Percentiles rank a stretch among this genome's conserved stretches.
phyloP scores from a whole-genome alignment of 176 grass and related monocot species.

The Zea luxurians region DNA sequence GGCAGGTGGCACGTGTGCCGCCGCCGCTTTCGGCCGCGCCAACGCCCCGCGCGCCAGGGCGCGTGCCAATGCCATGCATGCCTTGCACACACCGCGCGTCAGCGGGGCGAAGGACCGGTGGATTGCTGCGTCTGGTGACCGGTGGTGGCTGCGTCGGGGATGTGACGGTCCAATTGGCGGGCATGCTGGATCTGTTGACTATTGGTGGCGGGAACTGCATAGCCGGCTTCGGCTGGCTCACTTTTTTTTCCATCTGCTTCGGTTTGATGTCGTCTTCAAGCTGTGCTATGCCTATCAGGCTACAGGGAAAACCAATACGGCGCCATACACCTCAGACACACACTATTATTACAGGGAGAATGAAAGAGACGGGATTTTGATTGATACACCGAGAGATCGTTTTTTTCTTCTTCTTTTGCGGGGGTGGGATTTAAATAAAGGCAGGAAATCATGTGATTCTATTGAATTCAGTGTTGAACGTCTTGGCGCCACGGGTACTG shows the following conservation, averaged over 20 bases:
- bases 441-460: background rate
- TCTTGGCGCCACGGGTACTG: background rate
- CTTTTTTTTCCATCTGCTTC: background rate
- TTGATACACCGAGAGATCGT: background rate
- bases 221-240: background rate
- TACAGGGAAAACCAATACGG: background rate
- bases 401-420: no score
- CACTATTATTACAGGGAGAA: background rate
- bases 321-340: background rate
- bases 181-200: background rate
- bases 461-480: conserved; percentile 12
- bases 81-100: background rate
- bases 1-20: conserved; percentile 42
- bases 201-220: background rate
- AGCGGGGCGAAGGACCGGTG: conserved; percentile 7
- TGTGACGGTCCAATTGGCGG: background rate
- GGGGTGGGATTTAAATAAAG: background rate
- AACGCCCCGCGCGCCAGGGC: conserved; percentile 20
- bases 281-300: background rate
- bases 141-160: background rate
- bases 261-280: background rate
- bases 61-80: background rate
- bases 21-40: conserved; percentile 46
- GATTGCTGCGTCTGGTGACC: background rate
- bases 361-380: background rate